Percentiles rank a stretch among this genome's conserved stretches.
These are phyloP conservation scores for Clarireedia paspali DNA, from an alignment of 2,329 filamentous ascomycete genomes.

Conservation along the genomic window DNA sequence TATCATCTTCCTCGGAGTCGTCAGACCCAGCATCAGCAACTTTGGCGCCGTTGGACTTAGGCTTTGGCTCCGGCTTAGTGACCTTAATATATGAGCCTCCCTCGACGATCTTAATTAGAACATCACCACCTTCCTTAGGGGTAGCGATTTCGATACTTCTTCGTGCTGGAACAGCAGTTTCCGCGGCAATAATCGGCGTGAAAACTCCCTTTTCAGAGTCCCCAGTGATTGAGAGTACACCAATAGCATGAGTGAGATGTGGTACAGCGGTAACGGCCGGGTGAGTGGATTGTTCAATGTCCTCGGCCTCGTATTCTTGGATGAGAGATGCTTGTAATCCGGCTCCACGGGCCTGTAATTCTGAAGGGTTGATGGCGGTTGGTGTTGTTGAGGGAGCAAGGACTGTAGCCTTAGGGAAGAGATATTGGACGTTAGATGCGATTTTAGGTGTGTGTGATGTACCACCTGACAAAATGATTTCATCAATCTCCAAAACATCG, in stretches of 20 bases:
- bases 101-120: slow-evolving; percentile 83
- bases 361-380: slow-evolving; percentile 84
- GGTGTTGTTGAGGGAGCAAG: slow-evolving; percentile 74
- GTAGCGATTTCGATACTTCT: slow-evolving; percentile 71
- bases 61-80: slow-evolving; percentile 75
- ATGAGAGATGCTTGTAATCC: slow-evolving; percentile 93
- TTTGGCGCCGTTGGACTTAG: slow-evolving; percentile 53
- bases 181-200: slow-evolving; percentile 70
- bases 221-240: slow-evolving; percentile 62
- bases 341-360: slow-evolving; percentile 80
- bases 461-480: slow-evolving; percentile 89
- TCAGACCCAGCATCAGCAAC: slow-evolving; percentile 50
- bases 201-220: slow-evolving; percentile 61
- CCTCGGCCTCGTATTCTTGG: slow-evolving; percentile 85
- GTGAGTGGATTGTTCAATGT: slow-evolving; percentile 94
- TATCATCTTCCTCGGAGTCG: slow-evolving; percentile 47
- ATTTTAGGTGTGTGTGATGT: slow-evolving; percentile 91
- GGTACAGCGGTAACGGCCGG: slow-evolving; percentile 89
- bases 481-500: slow-evolving; percentile 86
- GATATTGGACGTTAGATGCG: slow-evolving; percentile 65
- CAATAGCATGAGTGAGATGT: slow-evolving; percentile 82
- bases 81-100: slow-evolving; percentile 88
- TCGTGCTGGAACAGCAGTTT: slow-evolving; percentile 85
- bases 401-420: slow-evolving; percentile 79
- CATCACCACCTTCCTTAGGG: slow-evolving; percentile 75